Percentiles rank a stretch among this genome's conserved stretches.
Conservation (phyloP, 2,329 filamentous ascomycete species). For the Colletotrichum spaethianum region DNA sequence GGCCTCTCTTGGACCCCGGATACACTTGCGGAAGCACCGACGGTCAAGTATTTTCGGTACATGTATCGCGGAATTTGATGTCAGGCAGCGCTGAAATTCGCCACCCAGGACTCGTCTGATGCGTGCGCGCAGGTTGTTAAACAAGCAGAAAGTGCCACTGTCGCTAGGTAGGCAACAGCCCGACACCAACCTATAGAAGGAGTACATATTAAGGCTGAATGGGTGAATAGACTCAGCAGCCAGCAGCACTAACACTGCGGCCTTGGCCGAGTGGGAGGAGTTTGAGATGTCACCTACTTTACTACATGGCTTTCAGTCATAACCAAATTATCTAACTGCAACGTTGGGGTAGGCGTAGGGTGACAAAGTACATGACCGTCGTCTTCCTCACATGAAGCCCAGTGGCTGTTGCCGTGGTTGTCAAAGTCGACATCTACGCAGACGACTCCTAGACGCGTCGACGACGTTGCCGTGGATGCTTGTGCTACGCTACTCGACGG, state of each 20-base stretch:
- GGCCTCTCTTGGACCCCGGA: neutral
- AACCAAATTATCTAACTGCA: neutral
- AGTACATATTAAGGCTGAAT: slow-evolving; percentile 9
- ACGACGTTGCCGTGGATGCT: neutral
- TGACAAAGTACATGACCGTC: neutral
- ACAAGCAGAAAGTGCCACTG: neutral
- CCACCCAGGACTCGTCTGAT: slow-evolving; percentile 30
- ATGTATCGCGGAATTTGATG: slow-evolving; percentile 21
- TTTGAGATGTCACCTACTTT: slow-evolving; percentile 10
- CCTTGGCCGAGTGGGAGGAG: neutral
- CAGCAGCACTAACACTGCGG: neutral
- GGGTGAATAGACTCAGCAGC: slow-evolving; percentile 9
- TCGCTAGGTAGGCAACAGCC: neutral
- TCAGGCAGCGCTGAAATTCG: slow-evolving; percentile 27
- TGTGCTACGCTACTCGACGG: neutral
- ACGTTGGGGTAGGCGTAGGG: neutral
- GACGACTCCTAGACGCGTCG: neutral
- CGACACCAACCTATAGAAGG: neutral
- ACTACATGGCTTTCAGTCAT: neutral
- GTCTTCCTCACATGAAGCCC: slow-evolving; percentile 14
- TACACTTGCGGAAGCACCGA: slow-evolving; percentile 8
- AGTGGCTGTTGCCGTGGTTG: slow-evolving; percentile 18
- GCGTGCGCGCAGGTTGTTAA: slow-evolving; percentile 18
- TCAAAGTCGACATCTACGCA: neutral
- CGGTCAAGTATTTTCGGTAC: slow-evolving; percentile 25